Base-by-base conservation (phyloP, 371 early-diverging fungal species). In the Rhizopus delemar region DNA sequence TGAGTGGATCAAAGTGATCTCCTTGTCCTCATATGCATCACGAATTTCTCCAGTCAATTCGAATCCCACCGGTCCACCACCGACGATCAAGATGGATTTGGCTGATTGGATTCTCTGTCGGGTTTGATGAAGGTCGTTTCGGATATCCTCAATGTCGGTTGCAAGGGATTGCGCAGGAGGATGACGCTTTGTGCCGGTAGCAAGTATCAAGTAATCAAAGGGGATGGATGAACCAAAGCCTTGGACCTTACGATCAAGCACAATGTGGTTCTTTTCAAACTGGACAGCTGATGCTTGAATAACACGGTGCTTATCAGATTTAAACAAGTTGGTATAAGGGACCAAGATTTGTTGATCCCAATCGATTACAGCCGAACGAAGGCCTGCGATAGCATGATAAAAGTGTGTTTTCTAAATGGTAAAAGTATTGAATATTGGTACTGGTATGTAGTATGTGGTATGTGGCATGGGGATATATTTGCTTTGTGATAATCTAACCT, bases 21-120 rank as follows among this genome's bases (percentile, higher is more conserved):
- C 66, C 60, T 83, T 85, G 16, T 53, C 45, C 3, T 36, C 13
- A 45, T 77, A 80, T 5, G 49, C 53, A 0, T 70, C 73, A 5
- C 69, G 70, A 12, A 84, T 74, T 53, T 79, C 84, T 5, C 85
- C 83, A 9, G 82, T 75, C 0, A 82, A 54, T 56, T 87, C 87
- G 43, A 84, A 65, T 16, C 85, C 84, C 0, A 78, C 77, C 3
- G 84, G 69, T 0, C 86, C 85, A 48, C 84, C 83, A 41, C 86
- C 86, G 4, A 84, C 64, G 34, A 86, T 74, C 9, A 86, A 51
- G 45, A 85, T 68, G 0, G 75, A 68, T n/a, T 72, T 45, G 8
- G 87, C 81, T 1, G 48, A 46, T 12, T 68, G 63, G 41, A 86
- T 38, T 11, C 68, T 68, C 4, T 38, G 48, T 5, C 74, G 77